These are phyloP conservation scores for Botryotinia convoluta DNA, from an alignment of 2,329 filamentous ascomycete species.

Conservation along the genomic window DNA sequence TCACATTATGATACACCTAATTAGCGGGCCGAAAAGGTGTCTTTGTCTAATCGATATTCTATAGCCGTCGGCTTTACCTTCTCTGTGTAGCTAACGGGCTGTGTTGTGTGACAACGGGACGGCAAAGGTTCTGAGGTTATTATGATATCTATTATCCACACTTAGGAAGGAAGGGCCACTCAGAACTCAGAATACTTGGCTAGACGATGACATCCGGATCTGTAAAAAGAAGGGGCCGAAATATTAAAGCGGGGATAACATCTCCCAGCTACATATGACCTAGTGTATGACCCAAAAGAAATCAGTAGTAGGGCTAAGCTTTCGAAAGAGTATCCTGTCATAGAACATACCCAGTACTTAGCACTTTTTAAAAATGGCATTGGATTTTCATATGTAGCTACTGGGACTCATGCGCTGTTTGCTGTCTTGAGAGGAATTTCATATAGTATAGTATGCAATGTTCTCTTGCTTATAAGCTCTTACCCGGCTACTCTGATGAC, in stretches of 20 bases:
- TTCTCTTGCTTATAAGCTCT: not conserved
- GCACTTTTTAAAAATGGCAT: constrained; percentile 2
- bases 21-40: not conserved
- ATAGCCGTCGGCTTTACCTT: not conserved
- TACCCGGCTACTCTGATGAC: not conserved
- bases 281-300: not conserved
- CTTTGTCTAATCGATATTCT: not conserved
- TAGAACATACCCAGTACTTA: not conserved
- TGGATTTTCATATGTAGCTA: not conserved
- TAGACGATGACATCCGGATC: not conserved
- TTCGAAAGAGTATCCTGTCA: not conserved
- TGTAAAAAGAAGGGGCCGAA: not conserved
- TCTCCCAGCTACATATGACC: not conserved
- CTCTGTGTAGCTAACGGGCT: not conserved
- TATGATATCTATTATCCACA: not conserved
- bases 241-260: not conserved
- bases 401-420: not conserved
- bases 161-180: not conserved
- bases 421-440: not conserved
- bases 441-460: not conserved
- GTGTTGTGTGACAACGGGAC: not conserved
- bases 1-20: not conserved
- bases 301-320: not conserved
- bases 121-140: not conserved
- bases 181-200: not conserved